A percentile compares a stretch with the other conserved stretches of the same genome.
Conservation (phyloP, 1,284 basidiomycete genomes). For the Ustilago loliicola region DNA sequence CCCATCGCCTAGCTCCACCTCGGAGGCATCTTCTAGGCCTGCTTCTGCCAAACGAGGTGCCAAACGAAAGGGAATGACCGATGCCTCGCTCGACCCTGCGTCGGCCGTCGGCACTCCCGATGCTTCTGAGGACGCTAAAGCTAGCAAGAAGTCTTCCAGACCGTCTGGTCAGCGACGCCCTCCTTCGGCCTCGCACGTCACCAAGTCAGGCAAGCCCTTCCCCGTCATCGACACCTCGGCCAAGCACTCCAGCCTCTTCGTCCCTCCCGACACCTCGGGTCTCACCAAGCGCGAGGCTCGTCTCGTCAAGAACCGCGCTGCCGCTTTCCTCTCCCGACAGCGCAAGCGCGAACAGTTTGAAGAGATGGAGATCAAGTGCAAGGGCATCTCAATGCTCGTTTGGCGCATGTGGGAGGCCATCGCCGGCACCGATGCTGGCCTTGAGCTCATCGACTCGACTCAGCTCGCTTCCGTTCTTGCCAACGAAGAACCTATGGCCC, state of each 20-base stretch:
- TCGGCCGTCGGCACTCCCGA: constrained; percentile 10
- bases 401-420: constrained; percentile 65
- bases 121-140: constrained; percentile 13
- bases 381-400: constrained; percentile 61
- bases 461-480: constrained; percentile 42
- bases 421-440: constrained; percentile 46
- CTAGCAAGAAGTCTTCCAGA: constrained; percentile 25
- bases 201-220: constrained; percentile 68
- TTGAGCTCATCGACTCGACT: constrained; percentile 38
- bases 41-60: constrained; percentile 32
- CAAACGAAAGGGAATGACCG: constrained; percentile 32
- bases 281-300: constrained; percentile 89
- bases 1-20: constrained; percentile 40
- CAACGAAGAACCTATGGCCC: constrained; percentile 50
- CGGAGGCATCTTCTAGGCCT: constrained; percentile 29
- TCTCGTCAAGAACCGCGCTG: constrained; percentile 89
- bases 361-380: constrained; percentile 83
- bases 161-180: constrained; percentile 50
- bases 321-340: constrained; percentile 88
- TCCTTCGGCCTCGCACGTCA: constrained; percentile 66
- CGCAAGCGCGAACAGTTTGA: constrained; percentile 93
- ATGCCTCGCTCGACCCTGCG: constrained; percentile 24
- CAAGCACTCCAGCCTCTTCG: constrained; percentile 73
- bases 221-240: constrained; percentile 70
- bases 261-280: constrained; percentile 87